These are phyloP conservation scores for Gleditsia sinensis DNA, from an alignment of 306 rosid genomes.

Conservation along the genomic window DNA sequence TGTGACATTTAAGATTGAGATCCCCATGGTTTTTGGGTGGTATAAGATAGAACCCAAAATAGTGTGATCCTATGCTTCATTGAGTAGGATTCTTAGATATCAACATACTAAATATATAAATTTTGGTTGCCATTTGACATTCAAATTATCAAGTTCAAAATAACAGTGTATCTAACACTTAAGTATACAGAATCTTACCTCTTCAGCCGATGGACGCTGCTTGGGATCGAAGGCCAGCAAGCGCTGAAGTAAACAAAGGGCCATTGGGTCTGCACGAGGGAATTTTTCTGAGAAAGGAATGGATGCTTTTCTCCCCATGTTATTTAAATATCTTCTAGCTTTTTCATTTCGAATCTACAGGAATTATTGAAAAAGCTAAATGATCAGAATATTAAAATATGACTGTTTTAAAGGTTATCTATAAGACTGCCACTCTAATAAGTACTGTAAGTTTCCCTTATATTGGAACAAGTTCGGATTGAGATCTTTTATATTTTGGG, in stretches of 20 bases:
- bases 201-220: constrained; percentile 67
- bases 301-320: constrained; percentile 52
- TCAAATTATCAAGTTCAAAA: too few relatives aligned
- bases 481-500: too few relatives aligned
- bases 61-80: too few relatives aligned
- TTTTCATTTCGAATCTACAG: constrained; percentile 70
- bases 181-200: constrained; percentile 43
- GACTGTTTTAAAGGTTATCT: background rate
- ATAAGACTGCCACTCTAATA: background rate
- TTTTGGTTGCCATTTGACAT: too few relatives aligned
- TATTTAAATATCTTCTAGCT: constrained; percentile 61
- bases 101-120: too few relatives aligned
- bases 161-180: too few relatives aligned
- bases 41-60: too few relatives aligned
- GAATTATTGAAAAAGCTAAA: background rate
- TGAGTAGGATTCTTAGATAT: too few relatives aligned
- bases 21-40: too few relatives aligned
- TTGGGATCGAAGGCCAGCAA: constrained; percentile 70
- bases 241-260: constrained; percentile 59
- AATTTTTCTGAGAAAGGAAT: constrained; percentile 56
- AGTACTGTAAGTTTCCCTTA: background rate
- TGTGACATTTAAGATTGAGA: too few relatives aligned
- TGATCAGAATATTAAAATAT: background rate
- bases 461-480: background rate
- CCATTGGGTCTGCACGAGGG: constrained; percentile 60